Conservation (phyloP, 1,284 basidiomycete species). For the Ceratobasidium sp. region DNA sequence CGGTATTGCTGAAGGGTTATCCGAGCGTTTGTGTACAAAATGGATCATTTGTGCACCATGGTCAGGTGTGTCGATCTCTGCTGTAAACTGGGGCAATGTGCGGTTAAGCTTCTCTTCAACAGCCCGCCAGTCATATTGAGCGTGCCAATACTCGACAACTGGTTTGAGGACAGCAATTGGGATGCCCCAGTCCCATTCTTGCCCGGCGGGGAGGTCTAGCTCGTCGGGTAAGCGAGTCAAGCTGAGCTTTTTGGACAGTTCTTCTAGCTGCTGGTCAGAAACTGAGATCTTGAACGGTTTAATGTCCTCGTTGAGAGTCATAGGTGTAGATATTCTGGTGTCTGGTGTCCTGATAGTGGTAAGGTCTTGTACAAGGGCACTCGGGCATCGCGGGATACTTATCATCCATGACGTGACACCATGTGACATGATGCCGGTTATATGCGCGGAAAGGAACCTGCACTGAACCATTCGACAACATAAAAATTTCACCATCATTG, state of each 20-base stretch:
- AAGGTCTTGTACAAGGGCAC: neutral
- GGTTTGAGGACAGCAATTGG: constrained; percentile 44
- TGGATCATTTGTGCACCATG: constrained; percentile 42
- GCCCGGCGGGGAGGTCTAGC: constrained; percentile 44
- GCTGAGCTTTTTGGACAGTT: constrained; percentile 38
- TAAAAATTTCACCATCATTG: neutral
- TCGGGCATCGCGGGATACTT: neutral
- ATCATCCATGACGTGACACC: neutral
- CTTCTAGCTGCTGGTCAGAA: constrained; percentile 44
- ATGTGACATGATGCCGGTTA: neutral
- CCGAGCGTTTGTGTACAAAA: constrained; percentile 46
- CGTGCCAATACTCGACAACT: constrained; percentile 47
- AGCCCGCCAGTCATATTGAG: constrained; percentile 44
- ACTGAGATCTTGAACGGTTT: constrained; percentile 46
- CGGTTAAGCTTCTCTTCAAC: constrained; percentile 45
- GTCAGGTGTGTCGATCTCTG: constrained; percentile 39
- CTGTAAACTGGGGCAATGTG: constrained; percentile 48
- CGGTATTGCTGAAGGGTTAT: constrained; percentile 45
- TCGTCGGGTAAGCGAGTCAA: constrained; percentile 48
- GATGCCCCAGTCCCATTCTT: constrained; percentile 49
- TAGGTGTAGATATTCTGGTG: neutral
- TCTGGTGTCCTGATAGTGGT: neutral
- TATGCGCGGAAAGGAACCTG: neutral
- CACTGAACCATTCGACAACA: neutral
- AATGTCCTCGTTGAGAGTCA: constrained; percentile 27